phyloP scores from a whole-genome alignment of 495 filamentous ascomycete species.

The Hypoxylon fragiforme region DNA sequence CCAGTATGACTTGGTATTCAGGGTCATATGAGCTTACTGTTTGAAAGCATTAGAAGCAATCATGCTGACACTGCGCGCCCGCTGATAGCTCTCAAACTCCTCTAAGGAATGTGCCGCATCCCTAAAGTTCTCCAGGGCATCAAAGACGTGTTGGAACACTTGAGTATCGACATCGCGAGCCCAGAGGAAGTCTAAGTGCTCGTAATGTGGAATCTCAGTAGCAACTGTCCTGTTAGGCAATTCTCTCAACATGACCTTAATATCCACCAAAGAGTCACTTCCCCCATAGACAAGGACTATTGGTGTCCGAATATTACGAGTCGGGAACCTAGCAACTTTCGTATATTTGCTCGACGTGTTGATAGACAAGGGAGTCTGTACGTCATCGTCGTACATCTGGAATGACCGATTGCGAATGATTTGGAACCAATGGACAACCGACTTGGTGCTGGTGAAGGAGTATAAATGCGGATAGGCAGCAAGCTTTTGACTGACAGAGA shows the following conservation, averaged over 20 bases:
- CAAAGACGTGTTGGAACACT: conserved; percentile 88
- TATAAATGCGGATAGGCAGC: conserved; percentile 97
- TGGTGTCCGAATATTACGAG: conserved; percentile 93
- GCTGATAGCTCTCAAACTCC: conserved; percentile 53
- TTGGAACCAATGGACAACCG: conserved; percentile 98
- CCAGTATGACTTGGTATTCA: too few species aligned
- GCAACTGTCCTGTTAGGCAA: conserved; percentile 81
- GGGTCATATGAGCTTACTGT: conserved; percentile 29
- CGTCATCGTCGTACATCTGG: conserved; percentile 97
- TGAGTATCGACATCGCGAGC: conserved; percentile 78
- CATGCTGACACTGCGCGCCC: conserved; percentile 42
- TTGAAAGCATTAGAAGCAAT: conserved; percentile 32
- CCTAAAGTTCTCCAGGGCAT: conserved; percentile 74
- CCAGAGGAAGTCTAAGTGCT: conserved; percentile 98
- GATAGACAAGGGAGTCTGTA: conserved; percentile 57
- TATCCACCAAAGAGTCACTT: conserved; percentile 93
- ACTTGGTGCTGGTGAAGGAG: conserved; percentile 94
- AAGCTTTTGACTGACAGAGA: conserved; percentile 84
- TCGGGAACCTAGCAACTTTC: conserved; percentile 94
- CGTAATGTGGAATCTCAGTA: conserved; percentile 84
- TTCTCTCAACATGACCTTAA: conserved; percentile 86
- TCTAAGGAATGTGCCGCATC: conserved; percentile 54
- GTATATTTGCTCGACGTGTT: conserved; percentile 56
- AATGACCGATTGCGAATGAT: conserved; percentile 94
- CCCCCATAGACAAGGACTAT: conserved; percentile 93